Evolutionary conservation across 352 stramenopile genomes (phyloP), one percentile per base, ranked within the genome.

Genomic region (Blastocystis sp.): DNA sequence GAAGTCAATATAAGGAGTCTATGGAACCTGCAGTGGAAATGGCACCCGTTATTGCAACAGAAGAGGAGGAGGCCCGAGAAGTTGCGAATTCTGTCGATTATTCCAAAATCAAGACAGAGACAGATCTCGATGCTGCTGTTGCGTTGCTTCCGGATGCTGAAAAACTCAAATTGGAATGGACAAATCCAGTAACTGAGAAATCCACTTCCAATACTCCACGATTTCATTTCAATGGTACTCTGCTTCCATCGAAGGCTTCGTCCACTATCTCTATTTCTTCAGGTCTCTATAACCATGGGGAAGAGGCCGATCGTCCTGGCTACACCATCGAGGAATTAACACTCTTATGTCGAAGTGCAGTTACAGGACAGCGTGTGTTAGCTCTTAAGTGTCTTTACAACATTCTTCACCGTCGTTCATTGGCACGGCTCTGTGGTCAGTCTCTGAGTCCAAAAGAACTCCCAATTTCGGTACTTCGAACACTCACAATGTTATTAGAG

Each of bases 241-340:
- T 87, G 6, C 65, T 87, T n/a, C 49, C 65, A 21, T 16, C 77
- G 1, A 75, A 57, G 14, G 43, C 57, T 29, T 59, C 77, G 4
- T 14, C 35, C 12, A 77, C 37, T 2, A 87, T 78, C 46, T 35
- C 35, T 37, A n/a, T 78, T n/a, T 67, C 49, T 42, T 87, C 77
- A 19, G 77, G 77, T 4, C 65, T 87, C 39, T 87, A 87, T 51
- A 74, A 87, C 56, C 77, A 87, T 54, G 77, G 77, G 3, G 21
- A 87, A 7, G 56, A 73, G 9, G 59, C 77, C 0, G 77, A 87
- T 56, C 77, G 54, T 27, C 77, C 77, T 35, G 77, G 77, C 42
- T 87, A 87, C 65, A 75, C 77, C 6, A 14, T 87, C 24, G 27
- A 29, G 12, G 77, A 87, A 37, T 54, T 87, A 27, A 11, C 29